A percentile compares a stretch with the other conserved stretches of the same genome.
phyloP scores from a whole-genome alignment of 495 filamentous ascomycete genomes.

The Neurospora tetrasperma region DNA sequence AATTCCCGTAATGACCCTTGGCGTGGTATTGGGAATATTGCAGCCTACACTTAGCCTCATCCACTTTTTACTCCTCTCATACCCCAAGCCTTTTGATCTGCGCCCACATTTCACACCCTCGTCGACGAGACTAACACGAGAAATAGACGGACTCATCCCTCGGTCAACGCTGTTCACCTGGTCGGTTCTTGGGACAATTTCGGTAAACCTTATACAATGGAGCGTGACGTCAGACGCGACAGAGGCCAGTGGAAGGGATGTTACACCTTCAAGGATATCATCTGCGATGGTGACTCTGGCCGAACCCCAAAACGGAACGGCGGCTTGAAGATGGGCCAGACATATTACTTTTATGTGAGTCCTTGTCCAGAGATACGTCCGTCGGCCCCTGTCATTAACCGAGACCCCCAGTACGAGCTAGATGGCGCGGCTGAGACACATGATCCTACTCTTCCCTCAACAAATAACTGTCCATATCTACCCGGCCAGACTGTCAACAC shows the following conservation, averaged over 20 bases:
- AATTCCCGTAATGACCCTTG: not conserved
- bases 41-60: not conserved
- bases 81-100: not conserved
- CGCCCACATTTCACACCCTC: not conserved
- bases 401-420: conserved; percentile 55
- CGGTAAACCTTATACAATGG: conserved; percentile 61
- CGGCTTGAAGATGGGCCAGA: conserved; percentile 83
- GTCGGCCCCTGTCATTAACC: conserved; percentile 13
- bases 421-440: conserved; percentile 65
- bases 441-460: conserved; percentile 58
- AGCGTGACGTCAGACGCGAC: conserved; percentile 60
- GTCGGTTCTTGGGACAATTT: conserved; percentile 96
- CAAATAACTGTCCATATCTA: conserved; percentile 72
- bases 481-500: conserved; percentile 81
- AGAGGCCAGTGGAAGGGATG: conserved; percentile 74
- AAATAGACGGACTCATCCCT: conserved; percentile 52
- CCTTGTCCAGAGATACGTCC: not conserved
- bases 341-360: conserved; percentile 89
- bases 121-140: conserved; percentile 2
- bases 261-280: conserved; percentile 72
- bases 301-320: conserved; percentile 53
- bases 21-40: not conserved
- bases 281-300: conserved; percentile 61
- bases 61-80: not conserved
- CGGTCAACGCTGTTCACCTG: conserved; percentile 62